A percentile compares a stretch with the other conserved stretches of the same genome.
These are phyloP conservation scores for Barnettozyma botsteinii DNA, from an alignment of 805 yeast species.

Conservation along the genomic window DNA sequence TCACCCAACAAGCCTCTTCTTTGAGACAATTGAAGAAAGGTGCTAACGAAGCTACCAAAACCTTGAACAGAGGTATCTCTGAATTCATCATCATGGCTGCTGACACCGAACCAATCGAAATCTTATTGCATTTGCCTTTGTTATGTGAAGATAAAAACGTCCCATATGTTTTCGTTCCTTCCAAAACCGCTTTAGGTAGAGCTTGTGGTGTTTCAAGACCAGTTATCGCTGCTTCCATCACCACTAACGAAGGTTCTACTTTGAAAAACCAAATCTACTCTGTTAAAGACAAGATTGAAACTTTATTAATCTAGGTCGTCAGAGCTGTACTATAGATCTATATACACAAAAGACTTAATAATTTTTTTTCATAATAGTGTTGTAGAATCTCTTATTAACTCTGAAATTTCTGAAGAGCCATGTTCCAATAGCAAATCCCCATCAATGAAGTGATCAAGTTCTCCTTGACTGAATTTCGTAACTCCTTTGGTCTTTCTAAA, in stretches of 20 bases:
- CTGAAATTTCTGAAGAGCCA: slow-evolving; percentile 6
- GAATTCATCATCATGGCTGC: slow-evolving; percentile 99
- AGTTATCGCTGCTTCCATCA: slow-evolving; percentile 96
- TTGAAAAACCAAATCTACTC: slow-evolving; percentile 95
- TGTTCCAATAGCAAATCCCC: slow-evolving; percentile 14
- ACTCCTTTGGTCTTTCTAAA: slow-evolving; percentile 4
- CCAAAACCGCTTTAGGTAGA: slow-evolving; percentile 98
- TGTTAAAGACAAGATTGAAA: slow-evolving; percentile 98
- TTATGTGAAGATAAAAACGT: slow-evolving; percentile 99
- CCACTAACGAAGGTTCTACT: slow-evolving; percentile 97
- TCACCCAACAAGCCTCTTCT: slow-evolving; percentile 96
- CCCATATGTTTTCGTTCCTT: slow-evolving; percentile 97
- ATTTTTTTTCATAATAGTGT: slow-evolving; percentile 2
- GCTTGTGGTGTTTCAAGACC: slow-evolving; percentile 99
- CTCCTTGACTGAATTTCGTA: slow-evolving; percentile 2
- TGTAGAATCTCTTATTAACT: slow-evolving; percentile 8
- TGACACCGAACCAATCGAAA: slow-evolving; percentile 98
- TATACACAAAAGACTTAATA: too few relatives aligned
- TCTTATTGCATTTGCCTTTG: slow-evolving; percentile 92
- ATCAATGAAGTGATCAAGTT: slow-evolving; percentile 10
- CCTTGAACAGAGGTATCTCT: slow-evolving; percentile 98
- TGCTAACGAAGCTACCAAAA: slow-evolving; percentile 99
- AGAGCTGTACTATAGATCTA: slow-evolving; percentile 9
- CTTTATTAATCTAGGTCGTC: slow-evolving; percentile 69
- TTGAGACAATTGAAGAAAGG: slow-evolving; percentile 99